Evolutionary conservation across 2,329 filamentous ascomycete species (phyloP), one percentile per base, ranked within the genome.

Genomic region (Cladophialophora psammophila): DNA sequence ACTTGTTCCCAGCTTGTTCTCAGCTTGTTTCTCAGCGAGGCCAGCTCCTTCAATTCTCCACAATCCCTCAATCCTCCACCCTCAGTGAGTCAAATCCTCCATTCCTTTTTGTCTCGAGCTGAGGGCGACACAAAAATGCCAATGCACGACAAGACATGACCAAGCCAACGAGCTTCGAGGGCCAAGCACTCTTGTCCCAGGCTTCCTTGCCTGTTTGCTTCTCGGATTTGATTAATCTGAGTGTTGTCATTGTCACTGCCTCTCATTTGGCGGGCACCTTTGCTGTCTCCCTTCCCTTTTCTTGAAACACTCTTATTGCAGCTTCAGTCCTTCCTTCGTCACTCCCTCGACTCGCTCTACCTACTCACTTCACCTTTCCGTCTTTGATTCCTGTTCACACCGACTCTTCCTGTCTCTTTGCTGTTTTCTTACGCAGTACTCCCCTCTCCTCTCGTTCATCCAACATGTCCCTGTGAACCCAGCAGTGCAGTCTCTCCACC

Each of bases 141-240:
- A 26, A 62, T 35, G 36, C 57, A 50, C 20, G 26, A 58, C 57
- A 38, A 56, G 54, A 38, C 42, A 50, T 58, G 42, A 20, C 20
- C 42, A 57, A 53, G 60, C 34, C 45, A 32, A 45, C 26, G 13
- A 42, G 31, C 18, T 20, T 42, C 31, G 32, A 36, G 54, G 48
- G 36, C 60, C 59, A 63, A 60, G 52, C 60, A 56, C 59, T 31
- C 58, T 57, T 55, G 18, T 61, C 59, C 59, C 59, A 61, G 42
- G 42, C 40, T 50, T 13, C 48, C 18, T 15, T 40, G 38, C 45
- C 40, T 61, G 45, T 35, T 36, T 36, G 55, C 35, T 53, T 18
- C 40, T 40, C 53, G 59, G 20, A 34, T 42, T n/a, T 42, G 42
- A 34, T 45, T 34, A 50, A 60, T 34, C 45, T 26, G 45, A 18